Conservation (phyloP, 345 rosid species). For the Balakata baccata region DNA sequence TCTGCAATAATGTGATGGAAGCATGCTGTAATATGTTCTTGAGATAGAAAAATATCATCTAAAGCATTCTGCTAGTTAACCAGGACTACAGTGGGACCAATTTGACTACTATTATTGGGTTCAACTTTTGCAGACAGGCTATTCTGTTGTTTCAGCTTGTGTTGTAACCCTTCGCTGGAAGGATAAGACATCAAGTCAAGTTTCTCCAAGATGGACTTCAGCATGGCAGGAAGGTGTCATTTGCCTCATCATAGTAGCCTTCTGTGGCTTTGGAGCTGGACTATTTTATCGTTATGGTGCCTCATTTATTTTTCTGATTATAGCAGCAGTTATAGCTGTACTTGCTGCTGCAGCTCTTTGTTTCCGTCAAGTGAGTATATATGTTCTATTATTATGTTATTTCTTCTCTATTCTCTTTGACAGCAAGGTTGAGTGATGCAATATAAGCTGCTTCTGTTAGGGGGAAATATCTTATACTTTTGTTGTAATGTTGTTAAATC, state of each 20-base stretch:
- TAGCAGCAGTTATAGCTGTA: constrained; percentile 49
- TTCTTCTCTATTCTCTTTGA: background rate
- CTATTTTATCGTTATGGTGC: constrained; percentile 53
- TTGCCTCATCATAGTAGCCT: constrained; percentile 62
- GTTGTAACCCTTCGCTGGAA: constrained; percentile 78
- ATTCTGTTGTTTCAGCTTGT: constrained; percentile 95
- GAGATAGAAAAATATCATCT: constrained; percentile 6
- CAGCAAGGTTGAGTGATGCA: background rate
- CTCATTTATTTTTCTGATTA: constrained; percentile 45
- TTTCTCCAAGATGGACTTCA: constrained; percentile 53
- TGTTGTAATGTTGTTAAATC: background rate
- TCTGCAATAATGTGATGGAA: background rate
- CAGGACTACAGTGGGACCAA: background rate
- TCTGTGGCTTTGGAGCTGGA: constrained; percentile 78
- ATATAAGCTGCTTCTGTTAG: background rate
- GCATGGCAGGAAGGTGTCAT: constrained; percentile 71
- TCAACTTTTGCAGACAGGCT: constrained; percentile 72
- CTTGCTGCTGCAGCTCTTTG: constrained; percentile 57
- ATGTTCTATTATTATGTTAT: background rate
- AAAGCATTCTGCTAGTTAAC: constrained; percentile 1
- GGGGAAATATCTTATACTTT: background rate
- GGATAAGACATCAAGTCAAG: constrained; percentile 47
- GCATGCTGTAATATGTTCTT: background rate
- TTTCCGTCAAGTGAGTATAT: constrained; percentile 59
- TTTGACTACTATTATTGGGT: constrained; percentile 1